Conservation (phyloP, 371 early-diverging fungal species). For the Ordospora colligata region DNA sequence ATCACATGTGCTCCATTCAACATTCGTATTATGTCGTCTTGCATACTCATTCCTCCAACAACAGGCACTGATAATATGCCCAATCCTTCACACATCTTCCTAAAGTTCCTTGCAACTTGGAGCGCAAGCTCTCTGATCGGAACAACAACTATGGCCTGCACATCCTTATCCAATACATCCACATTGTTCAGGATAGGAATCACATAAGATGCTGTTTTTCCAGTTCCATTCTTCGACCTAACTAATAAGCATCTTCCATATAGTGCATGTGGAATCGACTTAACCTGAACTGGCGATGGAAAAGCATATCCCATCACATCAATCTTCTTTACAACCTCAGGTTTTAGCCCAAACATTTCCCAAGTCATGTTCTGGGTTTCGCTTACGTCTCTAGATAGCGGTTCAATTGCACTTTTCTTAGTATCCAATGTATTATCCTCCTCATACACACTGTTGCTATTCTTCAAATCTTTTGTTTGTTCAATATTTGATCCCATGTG, state of each 20-base stretch:
- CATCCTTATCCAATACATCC: slow-evolving; percentile 62
- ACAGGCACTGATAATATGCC: slow-evolving; percentile 83
- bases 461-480: not conserved
- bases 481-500: not conserved
- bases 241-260: slow-evolving; percentile 68
- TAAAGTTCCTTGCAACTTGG: slow-evolving; percentile 83
- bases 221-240: slow-evolving; percentile 88
- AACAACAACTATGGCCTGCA: slow-evolving; percentile 68
- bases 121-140: slow-evolving; percentile 90
- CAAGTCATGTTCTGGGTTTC: not conserved
- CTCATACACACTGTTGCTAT: not conserved
- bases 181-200: slow-evolving; percentile 65
- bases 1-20: slow-evolving; percentile 74
- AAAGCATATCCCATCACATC: slow-evolving; percentile 94
- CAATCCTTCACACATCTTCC: slow-evolving; percentile 78
- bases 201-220: slow-evolving; percentile 88
- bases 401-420: not conserved
- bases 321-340: slow-evolving; percentile 80
- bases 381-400: not conserved
- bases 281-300: slow-evolving; percentile 63
- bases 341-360: slow-evolving; percentile 72
- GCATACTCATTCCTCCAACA: slow-evolving; percentile 87
- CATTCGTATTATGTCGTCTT: slow-evolving; percentile 90
- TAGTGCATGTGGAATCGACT: slow-evolving; percentile 44
- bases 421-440: too few relatives aligned